phyloP scores from a whole-genome alignment of 805 yeast genomes.

The Candida bentonensis region DNA sequence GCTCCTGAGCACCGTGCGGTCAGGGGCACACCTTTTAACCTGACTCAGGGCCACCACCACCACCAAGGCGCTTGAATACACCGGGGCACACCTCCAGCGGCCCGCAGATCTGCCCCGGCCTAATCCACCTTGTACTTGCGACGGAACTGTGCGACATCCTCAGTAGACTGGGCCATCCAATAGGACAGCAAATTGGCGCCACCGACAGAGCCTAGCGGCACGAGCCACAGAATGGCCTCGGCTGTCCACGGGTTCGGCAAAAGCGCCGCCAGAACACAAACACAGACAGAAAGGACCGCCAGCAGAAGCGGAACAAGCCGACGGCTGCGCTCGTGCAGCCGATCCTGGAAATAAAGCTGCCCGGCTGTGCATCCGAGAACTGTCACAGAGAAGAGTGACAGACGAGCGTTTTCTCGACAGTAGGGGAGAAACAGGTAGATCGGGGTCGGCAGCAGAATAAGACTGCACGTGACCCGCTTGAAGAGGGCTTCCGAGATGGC shows the following conservation, averaged over 20 bases:
- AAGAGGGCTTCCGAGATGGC: background rate
- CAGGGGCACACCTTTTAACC: too few species aligned
- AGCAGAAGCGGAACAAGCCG: background rate
- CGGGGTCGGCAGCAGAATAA: background rate
- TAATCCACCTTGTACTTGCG: background rate
- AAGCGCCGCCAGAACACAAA: background rate
- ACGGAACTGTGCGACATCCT: background rate
- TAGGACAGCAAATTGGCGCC: background rate
- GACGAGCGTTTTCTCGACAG: slow-evolving; percentile 1
- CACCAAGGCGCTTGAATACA: too few species aligned
- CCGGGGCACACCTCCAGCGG: too few species aligned
- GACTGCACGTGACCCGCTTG: background rate
- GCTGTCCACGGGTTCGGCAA: background rate
- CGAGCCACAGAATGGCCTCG: background rate
- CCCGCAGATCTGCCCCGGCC: too few species aligned
- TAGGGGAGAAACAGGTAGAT: background rate
- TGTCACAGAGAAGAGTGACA: slow-evolving; percentile 3
- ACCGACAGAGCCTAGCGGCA: background rate
- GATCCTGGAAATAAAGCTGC: background rate
- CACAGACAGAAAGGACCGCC: background rate
- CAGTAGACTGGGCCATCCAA: background rate
- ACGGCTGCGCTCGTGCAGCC: background rate
- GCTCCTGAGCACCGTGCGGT: too few species aligned
- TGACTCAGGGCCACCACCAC: too few species aligned
- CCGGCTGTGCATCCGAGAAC: background rate